phyloP scores from a whole-genome alignment of 768 basidiomycete genomes.

The Dendrothele bispora region DNA sequence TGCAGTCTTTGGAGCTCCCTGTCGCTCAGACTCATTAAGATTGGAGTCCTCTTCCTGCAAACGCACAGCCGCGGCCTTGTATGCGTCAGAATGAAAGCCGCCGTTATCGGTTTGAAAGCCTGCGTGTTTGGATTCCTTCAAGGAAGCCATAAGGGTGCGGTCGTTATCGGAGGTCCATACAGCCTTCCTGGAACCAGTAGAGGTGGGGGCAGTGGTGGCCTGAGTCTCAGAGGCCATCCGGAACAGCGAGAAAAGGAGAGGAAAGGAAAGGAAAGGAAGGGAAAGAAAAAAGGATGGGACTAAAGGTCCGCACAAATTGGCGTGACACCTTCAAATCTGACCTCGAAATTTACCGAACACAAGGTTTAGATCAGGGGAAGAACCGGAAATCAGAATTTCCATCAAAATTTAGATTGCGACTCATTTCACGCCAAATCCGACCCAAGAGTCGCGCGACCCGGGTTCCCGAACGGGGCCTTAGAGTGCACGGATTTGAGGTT shows the following conservation, averaged over 20 bases:
- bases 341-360: neutral
- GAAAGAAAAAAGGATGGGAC: neutral
- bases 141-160: neutral
- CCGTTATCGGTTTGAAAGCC: conserved; percentile 2
- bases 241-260: neutral
- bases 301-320: no score
- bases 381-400: no score
- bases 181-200: neutral
- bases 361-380: neutral
- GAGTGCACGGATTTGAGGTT: no score
- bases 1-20: no score
- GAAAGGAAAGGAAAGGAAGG: neutral
- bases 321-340: no score
- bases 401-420: neutral
- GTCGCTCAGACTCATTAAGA: no score
- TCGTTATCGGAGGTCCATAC: neutral
- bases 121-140: neutral
- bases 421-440: neutral
- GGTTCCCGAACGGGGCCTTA: conserved; percentile 5
- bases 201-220: no score
- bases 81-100: neutral
- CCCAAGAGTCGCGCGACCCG: neutral
- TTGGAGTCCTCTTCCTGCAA: no score
- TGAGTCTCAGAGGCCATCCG: neutral
- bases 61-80: neutral